Evolutionary conservation across 345 rosid genomes (phyloP), one percentile per base, ranked within the genome.

Genomic region (Abelmoschus esculentus): DNA sequence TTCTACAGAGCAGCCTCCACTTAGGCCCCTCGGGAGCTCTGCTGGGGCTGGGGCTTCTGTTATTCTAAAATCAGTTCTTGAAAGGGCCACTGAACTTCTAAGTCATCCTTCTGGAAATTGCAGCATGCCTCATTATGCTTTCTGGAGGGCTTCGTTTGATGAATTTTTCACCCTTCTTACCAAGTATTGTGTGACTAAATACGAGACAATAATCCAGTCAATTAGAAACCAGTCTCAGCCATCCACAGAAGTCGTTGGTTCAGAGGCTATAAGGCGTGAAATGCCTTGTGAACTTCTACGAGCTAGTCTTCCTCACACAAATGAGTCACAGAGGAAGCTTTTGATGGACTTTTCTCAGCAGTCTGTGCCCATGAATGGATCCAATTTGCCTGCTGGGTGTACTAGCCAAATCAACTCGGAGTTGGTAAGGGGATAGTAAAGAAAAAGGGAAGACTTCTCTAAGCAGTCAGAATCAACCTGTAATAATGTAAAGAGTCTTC

Each of bases 261-360:
- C 81, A 36, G 91, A 85, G 63, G 96, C 96, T 61, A 89, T 90
- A 73, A 89, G 86, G 81, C 81, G 80, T 42, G 99, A 96, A 80
- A 90, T 96, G 97, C 99, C 99, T 46, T 89, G 89, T 70, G 99
- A 96, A 76, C 96, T 96, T 57, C 74, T 96, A 69, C 93, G 96
- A 17, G 96, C 97, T 13, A 89, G 98, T 73, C 92, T 96, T 38
- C 93, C 91, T 63, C 99, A 92, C 80, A 90, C 99, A 0, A 91
- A 83, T 59, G 96, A 90, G 56, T 73, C 74, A 70, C 98, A 96
- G 81, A 72, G 87, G 78, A 90, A 86, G 70, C 86, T 83, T 32
- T 81, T 96, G 74, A 80, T 87, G 8, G 85, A 80, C 74, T 88
- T 91, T 71, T 91, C 93, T 64, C 96, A 84, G 69, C 90, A 83